Conservation (phyloP, 1,284 basidiomycete genomes). For the Trametes versicolor region DNA sequence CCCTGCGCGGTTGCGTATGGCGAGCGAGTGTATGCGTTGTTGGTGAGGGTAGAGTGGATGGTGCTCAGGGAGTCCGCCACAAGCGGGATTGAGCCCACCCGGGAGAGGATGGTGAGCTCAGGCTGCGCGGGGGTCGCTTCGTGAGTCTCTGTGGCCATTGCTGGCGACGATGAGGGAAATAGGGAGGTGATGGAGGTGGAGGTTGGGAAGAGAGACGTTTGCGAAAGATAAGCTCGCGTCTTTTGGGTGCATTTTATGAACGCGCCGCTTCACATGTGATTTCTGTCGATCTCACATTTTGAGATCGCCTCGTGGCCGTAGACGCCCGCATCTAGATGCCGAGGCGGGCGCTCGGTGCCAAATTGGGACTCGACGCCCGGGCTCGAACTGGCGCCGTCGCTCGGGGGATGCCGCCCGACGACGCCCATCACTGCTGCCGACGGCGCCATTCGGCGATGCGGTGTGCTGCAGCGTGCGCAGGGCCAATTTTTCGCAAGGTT, state of each 20-base stretch:
- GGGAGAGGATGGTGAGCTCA: conserved; percentile 67
- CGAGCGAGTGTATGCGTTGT: conserved; percentile 67
- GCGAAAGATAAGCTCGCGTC: conserved; percentile 29
- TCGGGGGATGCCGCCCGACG: conserved; percentile 15
- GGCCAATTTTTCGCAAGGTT: conserved; percentile 1
- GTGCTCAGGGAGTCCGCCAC: conserved; percentile 69
- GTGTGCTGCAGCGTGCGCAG: conserved; percentile 11
- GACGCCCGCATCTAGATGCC: conserved; percentile 56
- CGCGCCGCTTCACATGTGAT: conserved; percentile 37
- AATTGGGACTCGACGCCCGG: conserved; percentile 34
- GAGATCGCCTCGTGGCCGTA: conserved; percentile 29
- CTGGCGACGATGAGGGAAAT: conserved; percentile 25
- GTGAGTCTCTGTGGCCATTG: conserved; percentile 56
- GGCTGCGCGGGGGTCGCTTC: conserved; percentile 47
- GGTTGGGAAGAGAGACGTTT: conserved; percentile 20
- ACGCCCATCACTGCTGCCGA: conserved; percentile 6
- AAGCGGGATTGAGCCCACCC: conserved; percentile 75
- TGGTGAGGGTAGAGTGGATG: conserved; percentile 65
- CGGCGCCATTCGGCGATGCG: conserved; percentile 3
- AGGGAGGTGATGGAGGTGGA: conserved; percentile 15
- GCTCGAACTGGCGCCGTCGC: conserved; percentile 12
- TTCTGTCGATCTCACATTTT: conserved; percentile 53
- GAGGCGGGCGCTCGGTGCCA: conserved; percentile 64
- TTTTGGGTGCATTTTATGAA: conserved; percentile 30
- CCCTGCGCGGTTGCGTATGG: conserved; percentile 72